These are phyloP conservation scores for Pascua sp. DNA, from an alignment of 1,284 basidiomycete genomes.

Conservation along the genomic window DNA sequence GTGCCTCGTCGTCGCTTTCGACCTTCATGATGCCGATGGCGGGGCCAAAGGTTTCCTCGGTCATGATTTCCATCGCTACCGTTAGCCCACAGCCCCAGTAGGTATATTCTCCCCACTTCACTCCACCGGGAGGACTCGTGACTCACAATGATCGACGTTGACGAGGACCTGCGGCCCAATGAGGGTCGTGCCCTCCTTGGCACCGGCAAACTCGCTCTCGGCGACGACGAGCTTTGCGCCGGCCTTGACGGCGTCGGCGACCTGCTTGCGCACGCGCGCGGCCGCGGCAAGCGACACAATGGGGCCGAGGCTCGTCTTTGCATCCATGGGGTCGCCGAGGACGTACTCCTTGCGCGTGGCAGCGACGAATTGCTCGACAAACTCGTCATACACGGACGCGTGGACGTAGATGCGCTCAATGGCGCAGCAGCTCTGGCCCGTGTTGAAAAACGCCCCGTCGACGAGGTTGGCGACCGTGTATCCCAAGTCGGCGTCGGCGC, in stretches of 20 bases:
- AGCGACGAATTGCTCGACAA: conserved; percentile 71
- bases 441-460: conserved; percentile 88
- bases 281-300: conserved; percentile 85
- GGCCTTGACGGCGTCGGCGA: conserved; percentile 72
- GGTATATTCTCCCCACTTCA: no score
- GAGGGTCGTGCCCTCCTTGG: conserved; percentile 70
- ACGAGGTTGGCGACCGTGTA: conserved; percentile 83
- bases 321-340: conserved; percentile 76
- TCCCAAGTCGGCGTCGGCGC: conserved; percentile 75
- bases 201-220: conserved; percentile 64
- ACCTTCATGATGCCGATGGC: conserved; percentile 87
- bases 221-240: conserved; percentile 77
- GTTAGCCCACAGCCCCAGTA: background rate
- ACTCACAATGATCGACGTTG: conserved; percentile 78
- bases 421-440: conserved; percentile 71
- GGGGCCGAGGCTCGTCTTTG: conserved; percentile 76
- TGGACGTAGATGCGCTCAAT: conserved; percentile 89
- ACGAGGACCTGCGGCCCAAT: conserved; percentile 85
- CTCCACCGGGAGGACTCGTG: no score
- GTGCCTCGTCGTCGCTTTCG: conserved; percentile 63
- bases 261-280: conserved; percentile 75
- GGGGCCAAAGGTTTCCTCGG: conserved; percentile 78
- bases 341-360: conserved; percentile 69
- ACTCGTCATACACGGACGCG: conserved; percentile 71
- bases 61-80: conserved; percentile 87